Evolutionary conservation across 1,284 basidiomycete species (phyloP), one percentile per base, ranked within the genome.

Genomic region (Ganoderma boninense): DNA sequence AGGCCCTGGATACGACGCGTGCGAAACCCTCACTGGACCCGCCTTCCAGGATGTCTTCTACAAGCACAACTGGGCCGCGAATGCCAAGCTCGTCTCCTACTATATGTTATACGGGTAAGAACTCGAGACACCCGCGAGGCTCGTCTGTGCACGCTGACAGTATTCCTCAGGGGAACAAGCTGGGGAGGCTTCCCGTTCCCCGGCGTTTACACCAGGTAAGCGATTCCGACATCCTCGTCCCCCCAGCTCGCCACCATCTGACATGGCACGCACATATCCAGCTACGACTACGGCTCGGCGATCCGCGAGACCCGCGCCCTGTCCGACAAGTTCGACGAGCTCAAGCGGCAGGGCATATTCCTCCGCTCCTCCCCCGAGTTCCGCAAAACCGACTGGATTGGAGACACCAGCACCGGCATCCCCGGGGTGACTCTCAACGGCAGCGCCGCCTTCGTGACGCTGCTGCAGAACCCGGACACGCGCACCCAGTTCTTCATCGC

Each of bases 101-200:
- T 95, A 95, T 79, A 94, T 94, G 93, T 76, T 92, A 68, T 93
- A 90, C 73, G 92, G 91, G 92, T 91, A 32, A 40, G 56, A 56
- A 35, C 20, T n/a, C n/a, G n/a, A n/a, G n/a, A n/a, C n/a, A n/a
- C n/a, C n/a, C n/a, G n/a, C n/a, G n/a, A n/a, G n/a, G n/a, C n/a
- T n/a, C n/a, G 29, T 64, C 43, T 8, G 14, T 54, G 38, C 62
- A 32, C 52, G 62, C 61, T 52, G 23, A 42, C 38, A 2, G 16
- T 23, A 20, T 5, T 65, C 32, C 68, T 7, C 20, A 93, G 92
- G 20, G 93, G 93, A 46, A 95, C 93, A 0, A 92, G 89, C 7
- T 95, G 93, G 93, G 93, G 92, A 65, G 91, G 84, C 11, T 83
- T 95, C 62, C 89, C 93, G 3, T 92, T 90, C 81, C 92, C 85